Base-by-base conservation (phyloP, 2,329 filamentous ascomycete genomes). In the Zymoseptoria ardabiliae region DNA sequence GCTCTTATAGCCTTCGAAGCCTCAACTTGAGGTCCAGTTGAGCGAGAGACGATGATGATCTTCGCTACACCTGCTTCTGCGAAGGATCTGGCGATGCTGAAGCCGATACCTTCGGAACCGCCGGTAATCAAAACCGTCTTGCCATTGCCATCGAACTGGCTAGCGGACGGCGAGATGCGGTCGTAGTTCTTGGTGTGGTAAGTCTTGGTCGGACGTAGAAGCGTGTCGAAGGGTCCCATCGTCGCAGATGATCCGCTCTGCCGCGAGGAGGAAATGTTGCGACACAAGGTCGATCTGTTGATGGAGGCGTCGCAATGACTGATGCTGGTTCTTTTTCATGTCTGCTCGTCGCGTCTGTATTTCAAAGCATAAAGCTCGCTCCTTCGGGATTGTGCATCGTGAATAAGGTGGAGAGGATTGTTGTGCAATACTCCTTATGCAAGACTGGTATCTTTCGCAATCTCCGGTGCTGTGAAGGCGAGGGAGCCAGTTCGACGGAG, bases 1-100 rank as follows among this genome's bases (percentile, higher is more conserved):
- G 72, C 62, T 45, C 73, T 62, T 55, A 77, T 71, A 3, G 63
- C 66, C 23, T 71, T 63, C 66, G 76, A 74, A 50, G 73, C 76
- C 13, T 73, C 68, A 22, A 71, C 64, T 25, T 66, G 57, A 74
- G 71, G n/a, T 68, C 68, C 53, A 70, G 58, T 64, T 63, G 61
- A 64, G 20, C 67, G 66, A 22, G 64, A 65, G 19, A 68, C 54
- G 50, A 69, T 64, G 58, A 66, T 57, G 22, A 69, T 58, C 9
- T 60, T 59, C 17, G 59, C 52, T 4, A 65, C 63, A 21, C 66
- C 67, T 2, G 65, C 60, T 60, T 64, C 56, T 35, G 66, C 64
- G 53, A 69, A 68, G n/a, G 69, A 58, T 50, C 59, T 60, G 41
- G 58, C 28, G 56, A 68, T 69, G 22, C 57, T 53, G 50, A 61